These are phyloP conservation scores for Phytophthora pistaciae DNA, from an alignment of 352 stramenopile species.

Conservation along the genomic window DNA sequence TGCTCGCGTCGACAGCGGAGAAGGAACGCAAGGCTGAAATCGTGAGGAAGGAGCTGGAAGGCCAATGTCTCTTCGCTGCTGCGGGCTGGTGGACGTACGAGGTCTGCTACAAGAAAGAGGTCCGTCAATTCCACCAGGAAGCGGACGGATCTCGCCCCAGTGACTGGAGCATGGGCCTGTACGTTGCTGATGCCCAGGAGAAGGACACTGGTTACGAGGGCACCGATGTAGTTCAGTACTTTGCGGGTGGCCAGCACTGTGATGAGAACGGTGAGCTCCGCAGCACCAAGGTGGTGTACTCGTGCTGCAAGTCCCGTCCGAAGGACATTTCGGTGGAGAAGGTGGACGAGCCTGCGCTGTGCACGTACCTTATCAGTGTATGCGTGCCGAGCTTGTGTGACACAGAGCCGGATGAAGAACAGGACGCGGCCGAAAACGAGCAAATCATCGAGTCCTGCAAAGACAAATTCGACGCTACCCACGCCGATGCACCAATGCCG, in stretches of 20 bases:
- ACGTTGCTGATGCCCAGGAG: conserved; percentile 42
- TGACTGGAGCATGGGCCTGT: conserved; percentile 89
- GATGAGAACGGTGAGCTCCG: conserved; percentile 86
- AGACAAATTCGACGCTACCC: conserved; percentile 48
- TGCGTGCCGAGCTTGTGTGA: conserved; percentile 84
- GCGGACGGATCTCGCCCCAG: conserved; percentile 68
- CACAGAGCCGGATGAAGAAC: conserved; percentile 35
- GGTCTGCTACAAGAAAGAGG: conserved; percentile 83
- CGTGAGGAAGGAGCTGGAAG: conserved; percentile 60
- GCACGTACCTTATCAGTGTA: conserved; percentile 81
- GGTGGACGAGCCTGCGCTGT: conserved; percentile 85
- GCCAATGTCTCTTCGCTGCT: conserved; percentile 64
- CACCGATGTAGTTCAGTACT: conserved; percentile 76
- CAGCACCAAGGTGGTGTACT: conserved; percentile 79
- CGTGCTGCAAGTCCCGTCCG: conserved; percentile 77
- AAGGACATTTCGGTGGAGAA: conserved; percentile 65
- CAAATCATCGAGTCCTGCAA: conserved; percentile 63
- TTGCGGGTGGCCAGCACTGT: conserved; percentile 79
- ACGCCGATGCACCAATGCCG: conserved; percentile 37
- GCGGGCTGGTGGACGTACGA: conserved; percentile 89
- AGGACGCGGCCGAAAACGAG: conserved; percentile 40
- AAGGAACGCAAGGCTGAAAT: conserved; percentile 49
- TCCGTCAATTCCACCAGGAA: conserved; percentile 87
- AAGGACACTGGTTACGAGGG: conserved; percentile 28
- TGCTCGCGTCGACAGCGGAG: conserved; percentile 41